Evolutionary conservation across 2,329 filamentous ascomycete genomes (phyloP).

Genomic region (Neofusicoccum sp.): DNA sequence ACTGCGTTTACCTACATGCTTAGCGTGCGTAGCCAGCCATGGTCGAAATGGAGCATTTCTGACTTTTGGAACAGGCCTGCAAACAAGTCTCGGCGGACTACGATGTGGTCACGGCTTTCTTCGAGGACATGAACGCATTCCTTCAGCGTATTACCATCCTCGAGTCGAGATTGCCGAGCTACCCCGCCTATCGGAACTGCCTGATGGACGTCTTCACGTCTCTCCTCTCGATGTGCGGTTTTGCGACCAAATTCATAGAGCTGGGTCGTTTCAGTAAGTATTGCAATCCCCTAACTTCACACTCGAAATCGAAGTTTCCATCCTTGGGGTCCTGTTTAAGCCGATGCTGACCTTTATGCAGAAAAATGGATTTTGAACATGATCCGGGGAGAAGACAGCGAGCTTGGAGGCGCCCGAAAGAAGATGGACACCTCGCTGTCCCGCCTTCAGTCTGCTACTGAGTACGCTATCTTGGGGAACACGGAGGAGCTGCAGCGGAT

Average conservation of each 20-base stretch:
- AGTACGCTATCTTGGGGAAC: slow-evolving; percentile 31
- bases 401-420: slow-evolving; percentile 35
- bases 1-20: slow-evolving; percentile 21
- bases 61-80: slow-evolving; percentile 29
- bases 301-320: slow-evolving; percentile 29
- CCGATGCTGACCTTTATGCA: not conserved
- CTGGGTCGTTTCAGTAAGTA: slow-evolving; percentile 34
- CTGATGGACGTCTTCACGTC: slow-evolving; percentile 41
- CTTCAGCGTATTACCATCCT: slow-evolving; percentile 39
- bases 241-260: slow-evolving; percentile 33
- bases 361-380: slow-evolving; percentile 39
- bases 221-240: slow-evolving; percentile 38
- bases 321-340: slow-evolving; percentile 21
- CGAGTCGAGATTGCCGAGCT: slow-evolving; percentile 34
- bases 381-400: slow-evolving; percentile 34
- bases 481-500: slow-evolving; percentile 4
- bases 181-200: slow-evolving; percentile 37
- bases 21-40: not conserved
- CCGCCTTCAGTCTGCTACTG: slow-evolving; percentile 36
- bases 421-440: slow-evolving; percentile 33
- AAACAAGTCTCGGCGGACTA: slow-evolving; percentile 41
- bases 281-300: slow-evolving; percentile 27
- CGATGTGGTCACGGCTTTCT: slow-evolving; percentile 43
- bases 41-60: not conserved
- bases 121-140: slow-evolving; percentile 44